A percentile compares a stretch with the other conserved stretches of the same genome.
phyloP scores from a whole-genome alignment of 768 basidiomycete genomes.

The Termitomyces sp. region DNA sequence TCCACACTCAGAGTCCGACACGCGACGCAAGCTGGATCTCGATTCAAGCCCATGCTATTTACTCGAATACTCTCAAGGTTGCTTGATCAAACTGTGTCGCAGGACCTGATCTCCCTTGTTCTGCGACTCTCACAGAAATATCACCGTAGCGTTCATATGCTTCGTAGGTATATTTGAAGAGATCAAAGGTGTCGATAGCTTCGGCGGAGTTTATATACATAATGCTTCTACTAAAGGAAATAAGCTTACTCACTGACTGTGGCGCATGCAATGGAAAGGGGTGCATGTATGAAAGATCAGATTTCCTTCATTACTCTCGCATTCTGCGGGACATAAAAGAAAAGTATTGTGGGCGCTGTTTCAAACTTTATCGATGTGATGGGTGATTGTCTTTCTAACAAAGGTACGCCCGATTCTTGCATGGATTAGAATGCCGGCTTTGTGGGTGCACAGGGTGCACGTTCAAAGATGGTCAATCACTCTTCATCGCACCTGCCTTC shows the following conservation, averaged over 20 bases:
- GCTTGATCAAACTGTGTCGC: constrained; percentile 16
- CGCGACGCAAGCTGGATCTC: constrained; percentile 27
- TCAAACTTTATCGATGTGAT: not conserved
- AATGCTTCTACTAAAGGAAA: constrained; percentile 19
- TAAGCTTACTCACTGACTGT: constrained; percentile 14
- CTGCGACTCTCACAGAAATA: not conserved
- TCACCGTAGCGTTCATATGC: not conserved
- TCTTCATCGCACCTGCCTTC: not conserved
- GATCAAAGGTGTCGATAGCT: constrained; percentile 8
- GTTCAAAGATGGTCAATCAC: not conserved
- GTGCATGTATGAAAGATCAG: not conserved
- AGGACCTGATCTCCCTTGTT: not conserved
- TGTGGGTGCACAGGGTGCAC: not conserved
- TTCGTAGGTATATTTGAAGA: not conserved
- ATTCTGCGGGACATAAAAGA: not conserved
- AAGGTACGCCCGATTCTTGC: not conserved
- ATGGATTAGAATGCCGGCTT: not conserved
- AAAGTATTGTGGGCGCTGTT: not conserved
- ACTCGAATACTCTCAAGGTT: constrained; percentile 46
- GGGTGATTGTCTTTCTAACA: constrained; percentile 1
- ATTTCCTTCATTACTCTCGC: not conserved
- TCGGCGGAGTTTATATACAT: constrained; percentile 23
- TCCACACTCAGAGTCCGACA: constrained; percentile 10
- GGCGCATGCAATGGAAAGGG: constrained; percentile 15
- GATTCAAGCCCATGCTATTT: constrained; percentile 42